These are phyloP conservation scores for Coemansia sp. DNA, from an alignment of 192 early-diverging fungal genomes.

Conservation along the genomic window DNA sequence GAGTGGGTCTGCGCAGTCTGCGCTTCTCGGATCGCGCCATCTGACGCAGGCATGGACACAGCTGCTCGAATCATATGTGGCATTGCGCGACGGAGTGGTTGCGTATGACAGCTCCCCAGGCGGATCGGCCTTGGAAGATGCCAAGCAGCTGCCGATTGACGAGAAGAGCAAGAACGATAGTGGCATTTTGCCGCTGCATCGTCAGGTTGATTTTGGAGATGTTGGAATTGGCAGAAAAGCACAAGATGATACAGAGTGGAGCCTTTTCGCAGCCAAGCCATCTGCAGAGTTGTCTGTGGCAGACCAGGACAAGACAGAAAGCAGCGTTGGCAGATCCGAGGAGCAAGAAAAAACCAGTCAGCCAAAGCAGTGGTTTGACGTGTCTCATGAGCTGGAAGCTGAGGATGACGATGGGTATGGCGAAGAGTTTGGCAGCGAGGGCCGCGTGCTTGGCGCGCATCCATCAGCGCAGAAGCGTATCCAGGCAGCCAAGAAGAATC, in stretches of 20 bases:
- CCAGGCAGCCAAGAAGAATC: conserved; percentile 47
- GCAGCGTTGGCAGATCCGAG: not conserved
- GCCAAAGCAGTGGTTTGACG: conserved; percentile 25
- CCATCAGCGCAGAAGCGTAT: conserved; percentile 43
- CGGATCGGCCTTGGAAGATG: not conserved
- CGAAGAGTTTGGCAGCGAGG: not conserved
- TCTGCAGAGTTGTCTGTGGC: not conserved
- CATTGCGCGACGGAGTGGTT: conserved; percentile 25
- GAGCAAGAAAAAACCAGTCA: not conserved
- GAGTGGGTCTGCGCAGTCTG: not conserved
- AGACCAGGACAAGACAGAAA: not conserved
- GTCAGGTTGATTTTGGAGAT: conserved; percentile 36
- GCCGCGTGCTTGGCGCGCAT: not conserved
- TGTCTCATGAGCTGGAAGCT: conserved; percentile 24
- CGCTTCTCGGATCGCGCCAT: conserved; percentile 22
- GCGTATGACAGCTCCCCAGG: not conserved
- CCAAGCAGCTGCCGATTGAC: not conserved
- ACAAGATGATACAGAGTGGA: conserved; percentile 37
- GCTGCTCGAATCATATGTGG: conserved; percentile 35
- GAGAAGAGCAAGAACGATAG: not conserved
- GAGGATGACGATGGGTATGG: not conserved
- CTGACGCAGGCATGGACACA: conserved; percentile 36
- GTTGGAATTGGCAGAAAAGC: conserved; percentile 35
- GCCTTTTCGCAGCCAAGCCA: not conserved
- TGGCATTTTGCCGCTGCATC: conserved; percentile 21